Conservation (phyloP, 2,329 filamentous ascomycete genomes). For the Tympanopsis confertula region DNA sequence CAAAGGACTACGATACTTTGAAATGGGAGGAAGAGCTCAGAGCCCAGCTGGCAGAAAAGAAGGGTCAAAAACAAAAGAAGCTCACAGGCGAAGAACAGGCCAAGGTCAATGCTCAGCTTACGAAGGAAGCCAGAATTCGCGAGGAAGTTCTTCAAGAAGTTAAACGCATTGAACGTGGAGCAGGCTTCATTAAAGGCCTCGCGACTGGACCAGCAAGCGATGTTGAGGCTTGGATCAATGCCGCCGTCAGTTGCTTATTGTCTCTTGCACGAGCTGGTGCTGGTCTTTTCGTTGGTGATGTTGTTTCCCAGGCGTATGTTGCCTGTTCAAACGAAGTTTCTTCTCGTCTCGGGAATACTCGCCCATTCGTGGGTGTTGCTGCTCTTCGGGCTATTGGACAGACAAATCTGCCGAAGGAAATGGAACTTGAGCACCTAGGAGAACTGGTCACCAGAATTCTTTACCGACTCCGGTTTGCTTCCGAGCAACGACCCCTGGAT, state of each 20-base stretch:
- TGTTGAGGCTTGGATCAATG: constrained; percentile 75
- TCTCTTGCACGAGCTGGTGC: constrained; percentile 69
- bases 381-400: constrained; percentile 71
- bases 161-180: constrained; percentile 64
- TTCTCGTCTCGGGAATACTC: constrained; percentile 60
- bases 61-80: constrained; percentile 72
- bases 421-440: constrained; percentile 64
- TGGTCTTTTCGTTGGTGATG: constrained; percentile 69
- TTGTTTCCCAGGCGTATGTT: constrained; percentile 68
- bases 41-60: constrained; percentile 81
- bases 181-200: constrained; percentile 74
- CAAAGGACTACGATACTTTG: constrained; percentile 86
- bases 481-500: constrained; percentile 91
- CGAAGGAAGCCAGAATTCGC: constrained; percentile 74
- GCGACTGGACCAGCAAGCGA: constrained; percentile 83
- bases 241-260: constrained; percentile 64
- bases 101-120: constrained; percentile 82
- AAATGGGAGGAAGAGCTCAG: constrained; percentile 96
- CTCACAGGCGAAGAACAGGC: constrained; percentile 77
- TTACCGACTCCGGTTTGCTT: constrained; percentile 79
- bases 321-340: constrained; percentile 67
- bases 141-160: constrained; percentile 59
- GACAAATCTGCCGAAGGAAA: constrained; percentile 57
- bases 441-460: constrained; percentile 77
- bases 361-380: constrained; percentile 77